These are phyloP conservation scores for Strobilomyces echinocephalus DNA, from an alignment of 768 basidiomycete genomes.

Conservation along the genomic window DNA sequence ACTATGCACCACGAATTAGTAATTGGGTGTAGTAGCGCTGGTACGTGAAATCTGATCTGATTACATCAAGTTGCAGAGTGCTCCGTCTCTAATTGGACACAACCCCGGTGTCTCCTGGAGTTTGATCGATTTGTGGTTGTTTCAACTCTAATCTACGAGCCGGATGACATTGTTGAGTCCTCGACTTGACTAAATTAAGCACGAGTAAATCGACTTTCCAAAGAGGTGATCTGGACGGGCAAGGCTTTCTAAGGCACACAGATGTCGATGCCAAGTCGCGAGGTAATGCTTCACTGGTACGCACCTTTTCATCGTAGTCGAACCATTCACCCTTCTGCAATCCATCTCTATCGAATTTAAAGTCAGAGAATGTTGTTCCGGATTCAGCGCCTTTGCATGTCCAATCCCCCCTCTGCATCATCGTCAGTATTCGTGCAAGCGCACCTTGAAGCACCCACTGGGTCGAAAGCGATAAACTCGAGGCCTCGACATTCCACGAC, in stretches of 20 bases:
- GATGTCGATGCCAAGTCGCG: neutral
- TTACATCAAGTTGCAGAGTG: neutral
- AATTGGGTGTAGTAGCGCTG: constrained; percentile 30
- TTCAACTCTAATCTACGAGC: too few species aligned
- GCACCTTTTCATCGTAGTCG: constrained; percentile 89
- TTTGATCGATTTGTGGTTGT: too few species aligned
- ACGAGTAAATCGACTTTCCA: constrained; percentile 64
- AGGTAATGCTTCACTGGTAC: neutral
- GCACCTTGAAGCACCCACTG: constrained; percentile 41
- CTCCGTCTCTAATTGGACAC: too few species aligned
- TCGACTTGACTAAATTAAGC: constrained; percentile 35
- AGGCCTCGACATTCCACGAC: constrained; percentile 82
- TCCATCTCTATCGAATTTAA: constrained; percentile 40
- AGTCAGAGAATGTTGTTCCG: constrained; percentile 54
- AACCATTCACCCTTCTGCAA: constrained; percentile 50
- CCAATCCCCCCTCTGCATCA: constrained; percentile 64
- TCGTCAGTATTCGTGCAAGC: neutral
- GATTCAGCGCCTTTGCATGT: constrained; percentile 59
- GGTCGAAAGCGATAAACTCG: constrained; percentile 77
- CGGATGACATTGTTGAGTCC: neutral
- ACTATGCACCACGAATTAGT: constrained; percentile 21
- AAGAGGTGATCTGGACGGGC: constrained; percentile 66
- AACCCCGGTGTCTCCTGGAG: too few species aligned
- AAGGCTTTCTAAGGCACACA: constrained; percentile 41
- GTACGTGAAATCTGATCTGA: constrained; percentile 24